Evolutionary conservation across 139 green algal species (phyloP).

Genomic region (Chlamydomonas schloesseri): DNA sequence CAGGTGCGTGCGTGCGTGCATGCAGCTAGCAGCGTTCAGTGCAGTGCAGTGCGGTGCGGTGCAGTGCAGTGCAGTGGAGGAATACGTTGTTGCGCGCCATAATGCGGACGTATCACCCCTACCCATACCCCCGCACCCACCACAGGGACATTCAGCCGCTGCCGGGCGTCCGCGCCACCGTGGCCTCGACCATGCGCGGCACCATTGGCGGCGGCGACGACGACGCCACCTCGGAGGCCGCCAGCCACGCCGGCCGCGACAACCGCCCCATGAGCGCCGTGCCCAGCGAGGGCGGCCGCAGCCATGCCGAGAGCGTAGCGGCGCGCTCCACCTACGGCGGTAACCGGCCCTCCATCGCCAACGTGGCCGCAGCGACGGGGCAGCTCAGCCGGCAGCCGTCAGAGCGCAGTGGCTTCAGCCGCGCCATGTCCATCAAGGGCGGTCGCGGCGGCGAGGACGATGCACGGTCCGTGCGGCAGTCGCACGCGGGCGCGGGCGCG

Average conservation of each 20-base stretch:
- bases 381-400: conserved; percentile 31
- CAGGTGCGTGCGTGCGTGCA: conserved; percentile 47
- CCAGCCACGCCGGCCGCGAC: conserved; percentile 4
- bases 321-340: not conserved
- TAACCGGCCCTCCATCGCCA: not conserved
- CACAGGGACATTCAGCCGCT: conserved; percentile 44
- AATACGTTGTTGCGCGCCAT: no score
- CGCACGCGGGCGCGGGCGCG: conserved; percentile 17
- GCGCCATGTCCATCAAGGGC: conserved; percentile 14
- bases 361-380: not conserved
- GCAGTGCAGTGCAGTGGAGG: no score
- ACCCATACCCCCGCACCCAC: no score
- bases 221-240: conserved; percentile 10
- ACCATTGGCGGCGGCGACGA: not conserved
- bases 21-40: not conserved
- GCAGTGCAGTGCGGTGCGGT: no score
- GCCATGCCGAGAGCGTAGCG: conserved; percentile 23
- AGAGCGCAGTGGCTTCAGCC: conserved; percentile 1
- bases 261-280: conserved; percentile 8
- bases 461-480: conserved; percentile 15
- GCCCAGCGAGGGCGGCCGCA: conserved; percentile 36
- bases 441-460: not conserved
- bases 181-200: not conserved
- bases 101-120: not conserved
- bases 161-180: conserved; percentile 10